Conservation (phyloP, 2,329 filamentous ascomycete species). For the Ophiostoma triangulosporum region DNA sequence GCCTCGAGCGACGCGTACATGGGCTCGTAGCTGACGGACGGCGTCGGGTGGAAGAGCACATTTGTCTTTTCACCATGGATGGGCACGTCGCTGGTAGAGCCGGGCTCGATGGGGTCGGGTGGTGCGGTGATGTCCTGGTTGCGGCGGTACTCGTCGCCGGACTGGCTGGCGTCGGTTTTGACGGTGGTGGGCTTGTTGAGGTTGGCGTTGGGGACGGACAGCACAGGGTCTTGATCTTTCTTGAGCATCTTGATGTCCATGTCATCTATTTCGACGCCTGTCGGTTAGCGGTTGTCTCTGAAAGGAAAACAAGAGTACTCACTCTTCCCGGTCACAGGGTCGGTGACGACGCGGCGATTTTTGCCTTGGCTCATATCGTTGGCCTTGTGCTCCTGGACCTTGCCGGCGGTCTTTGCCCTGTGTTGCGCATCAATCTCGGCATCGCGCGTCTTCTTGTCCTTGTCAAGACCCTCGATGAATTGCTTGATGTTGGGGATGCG, state of each 20-base stretch:
- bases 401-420: constrained; percentile 24
- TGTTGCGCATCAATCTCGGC: constrained; percentile 54
- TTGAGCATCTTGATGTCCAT: constrained; percentile 48
- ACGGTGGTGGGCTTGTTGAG: constrained; percentile 61
- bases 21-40: constrained; percentile 76
- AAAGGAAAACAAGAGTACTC: background rate
- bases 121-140: constrained; percentile 85
- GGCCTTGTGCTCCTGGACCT: constrained; percentile 33
- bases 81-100: constrained; percentile 82
- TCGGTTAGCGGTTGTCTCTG: background rate
- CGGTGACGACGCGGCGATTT: constrained; percentile 60
- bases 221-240: constrained; percentile 56
- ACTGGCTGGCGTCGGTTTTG: constrained; percentile 57
- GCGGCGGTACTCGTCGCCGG: constrained; percentile 64
- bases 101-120: constrained; percentile 69
- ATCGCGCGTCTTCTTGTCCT: constrained; percentile 65
- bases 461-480: constrained; percentile 67
- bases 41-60: constrained; percentile 88
- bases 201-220: constrained; percentile 84
- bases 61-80: constrained; percentile 96
- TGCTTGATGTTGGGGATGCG: constrained; percentile 78
- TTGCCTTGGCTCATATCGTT: constrained; percentile 23
- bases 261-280: constrained; percentile 69
- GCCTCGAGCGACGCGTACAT: constrained; percentile 69
- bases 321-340: constrained; percentile 68